These are phyloP conservation scores for Babesia sp. DNA, from an alignment of 169 alveolate species.

Conservation along the genomic window DNA sequence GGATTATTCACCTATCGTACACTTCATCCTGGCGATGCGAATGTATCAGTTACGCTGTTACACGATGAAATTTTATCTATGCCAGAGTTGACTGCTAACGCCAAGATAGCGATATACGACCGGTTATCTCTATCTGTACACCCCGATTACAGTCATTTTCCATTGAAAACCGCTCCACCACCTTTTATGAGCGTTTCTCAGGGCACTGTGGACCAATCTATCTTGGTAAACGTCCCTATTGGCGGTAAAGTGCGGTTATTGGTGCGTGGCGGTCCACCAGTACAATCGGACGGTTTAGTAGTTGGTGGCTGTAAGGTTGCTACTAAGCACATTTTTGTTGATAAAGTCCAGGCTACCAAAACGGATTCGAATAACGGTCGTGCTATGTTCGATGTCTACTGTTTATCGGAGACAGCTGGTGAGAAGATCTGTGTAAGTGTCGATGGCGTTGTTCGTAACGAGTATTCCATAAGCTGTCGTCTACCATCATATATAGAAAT, in stretches of 20 bases:
- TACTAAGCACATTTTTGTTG: neutral
- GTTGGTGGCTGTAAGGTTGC: slow-evolving; percentile 6
- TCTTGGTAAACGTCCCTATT: slow-evolving; percentile 41
- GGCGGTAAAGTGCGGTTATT: slow-evolving; percentile 40
- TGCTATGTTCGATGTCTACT: slow-evolving; percentile 31
- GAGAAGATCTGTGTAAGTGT: slow-evolving; percentile 19
- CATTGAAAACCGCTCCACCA: slow-evolving; percentile 17
- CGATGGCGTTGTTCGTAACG: slow-evolving; percentile 20
- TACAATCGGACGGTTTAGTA: neutral
- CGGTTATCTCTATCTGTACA: slow-evolving; percentile 23
- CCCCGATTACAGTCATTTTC: slow-evolving; percentile 19
- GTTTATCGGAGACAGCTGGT: slow-evolving; percentile 30
- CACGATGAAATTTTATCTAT: neutral
- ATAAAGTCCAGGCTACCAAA: neutral
- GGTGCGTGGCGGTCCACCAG: slow-evolving; percentile 53
- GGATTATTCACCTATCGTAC: slow-evolving; percentile 11
- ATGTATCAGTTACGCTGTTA: slow-evolving; percentile 6
- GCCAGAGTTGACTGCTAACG: slow-evolving; percentile 12
- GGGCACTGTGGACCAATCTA: neutral
- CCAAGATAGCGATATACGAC: slow-evolving; percentile 7
- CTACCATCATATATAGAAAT: slow-evolving; percentile 37
- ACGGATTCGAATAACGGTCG: neutral
- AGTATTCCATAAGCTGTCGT: slow-evolving; percentile 29
- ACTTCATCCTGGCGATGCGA: slow-evolving; percentile 23
- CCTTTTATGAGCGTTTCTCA: slow-evolving; percentile 21